Evolutionary conservation across 2,329 filamentous ascomycete species (phyloP).

Genomic region (Talaromyces sp.): DNA sequence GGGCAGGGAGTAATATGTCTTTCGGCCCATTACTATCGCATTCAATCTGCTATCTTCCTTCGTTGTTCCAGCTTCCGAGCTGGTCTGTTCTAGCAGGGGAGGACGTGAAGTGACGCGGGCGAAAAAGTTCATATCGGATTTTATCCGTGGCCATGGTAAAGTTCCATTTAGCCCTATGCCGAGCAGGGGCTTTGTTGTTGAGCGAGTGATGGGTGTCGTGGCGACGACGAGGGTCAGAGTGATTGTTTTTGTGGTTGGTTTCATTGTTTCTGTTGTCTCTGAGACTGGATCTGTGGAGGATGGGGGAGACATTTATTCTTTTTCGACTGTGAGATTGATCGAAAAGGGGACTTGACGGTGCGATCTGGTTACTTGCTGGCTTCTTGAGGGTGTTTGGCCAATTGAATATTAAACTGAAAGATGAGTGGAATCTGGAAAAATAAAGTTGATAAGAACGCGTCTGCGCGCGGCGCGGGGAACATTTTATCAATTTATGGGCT

Average conservation of each 20-base stretch:
- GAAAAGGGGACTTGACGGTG: background rate
- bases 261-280: background rate
- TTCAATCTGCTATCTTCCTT: constrained; percentile 42
- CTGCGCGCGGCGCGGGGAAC: constrained; percentile 3
- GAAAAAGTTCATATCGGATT: constrained; percentile 93
- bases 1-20: constrained; percentile 93
- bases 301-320: constrained; percentile 24
- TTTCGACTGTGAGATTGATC: background rate
- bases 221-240: constrained; percentile 87
- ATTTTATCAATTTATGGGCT: background rate
- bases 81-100: constrained; percentile 22
- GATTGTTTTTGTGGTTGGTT: constrained; percentile 22
- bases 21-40: constrained; percentile 94
- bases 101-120: constrained; percentile 76
- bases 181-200: constrained; percentile 72
- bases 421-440: background rate
- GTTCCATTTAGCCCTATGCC: constrained; percentile 78
- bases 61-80: constrained; percentile 14
- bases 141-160: constrained; percentile 85
- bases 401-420: background rate
- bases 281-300: constrained; percentile 20
- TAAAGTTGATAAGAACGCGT: constrained; percentile 19
- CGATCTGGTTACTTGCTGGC: background rate
- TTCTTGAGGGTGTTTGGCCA: background rate
- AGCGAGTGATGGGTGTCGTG: constrained; percentile 61